Conservation (phyloP, 225 moss, liverwort and hornwort species). For the Physcomitrellopsis africana region DNA sequence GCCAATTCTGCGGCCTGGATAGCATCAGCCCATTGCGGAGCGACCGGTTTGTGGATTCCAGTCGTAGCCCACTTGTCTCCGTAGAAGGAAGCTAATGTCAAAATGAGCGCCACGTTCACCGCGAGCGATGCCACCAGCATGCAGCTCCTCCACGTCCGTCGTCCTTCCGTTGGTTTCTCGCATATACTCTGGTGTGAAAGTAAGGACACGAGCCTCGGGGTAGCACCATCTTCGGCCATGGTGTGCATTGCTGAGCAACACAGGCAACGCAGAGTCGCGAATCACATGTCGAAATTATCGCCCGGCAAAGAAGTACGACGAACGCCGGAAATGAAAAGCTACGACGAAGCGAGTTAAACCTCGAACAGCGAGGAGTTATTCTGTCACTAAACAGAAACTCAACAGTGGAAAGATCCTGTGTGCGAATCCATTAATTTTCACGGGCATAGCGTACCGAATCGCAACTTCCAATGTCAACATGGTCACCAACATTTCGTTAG, state of each 20-base stretch:
- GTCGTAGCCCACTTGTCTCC: not conserved
- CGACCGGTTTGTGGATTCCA: constrained; percentile 12
- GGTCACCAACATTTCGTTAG: not conserved
- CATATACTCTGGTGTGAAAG: constrained; percentile 21
- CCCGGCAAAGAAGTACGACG: not conserved
- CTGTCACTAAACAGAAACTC: not conserved
- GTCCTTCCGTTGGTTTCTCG: not conserved
- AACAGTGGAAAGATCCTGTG: not conserved
- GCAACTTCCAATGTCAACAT: not conserved
- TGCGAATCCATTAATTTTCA: not conserved
- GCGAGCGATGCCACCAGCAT: constrained; percentile 26
- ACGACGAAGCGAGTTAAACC: not conserved
- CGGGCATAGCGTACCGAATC: not conserved
- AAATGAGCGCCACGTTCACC: constrained; percentile 29
- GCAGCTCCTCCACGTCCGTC: constrained; percentile 2
- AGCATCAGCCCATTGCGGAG: constrained; percentile 51
- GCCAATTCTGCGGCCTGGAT: constrained; percentile 57
- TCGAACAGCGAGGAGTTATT: not conserved
- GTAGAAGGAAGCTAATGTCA: not conserved
- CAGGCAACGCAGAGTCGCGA: not conserved
- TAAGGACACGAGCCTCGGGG: constrained; percentile 34
- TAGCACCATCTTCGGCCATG: constrained; percentile 22
- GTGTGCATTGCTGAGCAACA: too few relatives aligned
- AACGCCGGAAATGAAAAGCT: not conserved
- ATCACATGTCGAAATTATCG: not conserved